Evolutionary conservation across 1,139 yeast genomes (phyloP).

Genomic region (Blastobotrys malaysiensis): DNA sequence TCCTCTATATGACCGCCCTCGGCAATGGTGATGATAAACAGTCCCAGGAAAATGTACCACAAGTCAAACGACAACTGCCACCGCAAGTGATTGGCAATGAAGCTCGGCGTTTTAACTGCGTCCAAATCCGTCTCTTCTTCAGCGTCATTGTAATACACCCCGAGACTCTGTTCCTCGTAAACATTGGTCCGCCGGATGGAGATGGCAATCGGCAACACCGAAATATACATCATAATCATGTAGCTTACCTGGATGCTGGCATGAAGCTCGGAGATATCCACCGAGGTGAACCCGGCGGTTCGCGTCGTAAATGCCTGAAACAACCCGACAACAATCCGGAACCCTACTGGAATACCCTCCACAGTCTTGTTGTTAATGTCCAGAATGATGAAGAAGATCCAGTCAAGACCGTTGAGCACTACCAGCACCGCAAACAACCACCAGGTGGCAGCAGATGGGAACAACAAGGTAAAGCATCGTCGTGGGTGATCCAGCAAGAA

Average conservation of each 20-base stretch:
- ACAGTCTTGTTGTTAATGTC: slow-evolving; percentile 51
- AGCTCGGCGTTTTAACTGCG: slow-evolving; percentile 38
- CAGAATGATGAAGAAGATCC: slow-evolving; percentile 70
- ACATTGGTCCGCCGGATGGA: slow-evolving; percentile 95
- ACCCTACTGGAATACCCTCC: slow-evolving; percentile 54
- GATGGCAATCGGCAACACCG: slow-evolving; percentile 92
- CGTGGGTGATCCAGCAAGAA: slow-evolving; percentile 93
- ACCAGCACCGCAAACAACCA: slow-evolving; percentile 78
- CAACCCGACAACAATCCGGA: slow-evolving; percentile 70
- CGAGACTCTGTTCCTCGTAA: slow-evolving; percentile 92
- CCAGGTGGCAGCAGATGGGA: slow-evolving; percentile 94
- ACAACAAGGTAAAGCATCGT: slow-evolving; percentile 87
- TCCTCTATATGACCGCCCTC: slow-evolving; percentile 61
- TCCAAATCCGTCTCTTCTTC: slow-evolving; percentile 31
- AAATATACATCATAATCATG: slow-evolving; percentile 95
- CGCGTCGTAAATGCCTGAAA: slow-evolving; percentile 91
- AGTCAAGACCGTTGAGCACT: slow-evolving; percentile 66
- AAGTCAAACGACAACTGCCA: slow-evolving; percentile 89
- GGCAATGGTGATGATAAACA: slow-evolving; percentile 79
- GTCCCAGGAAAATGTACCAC: slow-evolving; percentile 86
- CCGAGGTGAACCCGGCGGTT: slow-evolving; percentile 83
- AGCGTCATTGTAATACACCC: slow-evolving; percentile 57
- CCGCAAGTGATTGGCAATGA: slow-evolving; percentile 82
- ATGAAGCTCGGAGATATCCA: slow-evolving; percentile 64
- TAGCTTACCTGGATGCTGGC: slow-evolving; percentile 93